These are phyloP conservation scores for Dactylorhiza incarnata DNA, from an alignment of 106 monocot species.

Conservation along the genomic window DNA sequence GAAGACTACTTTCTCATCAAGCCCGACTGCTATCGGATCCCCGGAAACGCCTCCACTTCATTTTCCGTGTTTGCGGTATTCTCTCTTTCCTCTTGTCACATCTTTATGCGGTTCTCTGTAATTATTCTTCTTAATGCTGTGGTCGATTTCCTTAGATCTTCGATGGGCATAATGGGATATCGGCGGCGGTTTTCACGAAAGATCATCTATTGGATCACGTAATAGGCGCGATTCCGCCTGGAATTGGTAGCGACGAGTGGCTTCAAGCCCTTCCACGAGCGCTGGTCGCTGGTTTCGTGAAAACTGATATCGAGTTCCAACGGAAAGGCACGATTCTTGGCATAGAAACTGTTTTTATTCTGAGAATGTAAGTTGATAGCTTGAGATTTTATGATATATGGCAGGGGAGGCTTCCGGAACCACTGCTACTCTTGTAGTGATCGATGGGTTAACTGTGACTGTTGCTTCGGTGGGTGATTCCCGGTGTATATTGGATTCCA, in stretches of 20 bases:
- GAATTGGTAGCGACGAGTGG: slow-evolving; percentile 67
- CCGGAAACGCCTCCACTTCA: slow-evolving; percentile 52
- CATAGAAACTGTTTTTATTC: neutral
- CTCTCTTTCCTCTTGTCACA: neutral
- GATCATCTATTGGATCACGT: slow-evolving; percentile 85
- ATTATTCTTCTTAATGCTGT: neutral
- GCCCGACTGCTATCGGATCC: slow-evolving; percentile 59
- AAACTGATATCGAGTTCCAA: slow-evolving; percentile 96
- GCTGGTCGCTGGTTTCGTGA: slow-evolving; percentile 87
- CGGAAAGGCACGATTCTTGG: slow-evolving; percentile 41
- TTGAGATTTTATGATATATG: slow-evolving; percentile 9
- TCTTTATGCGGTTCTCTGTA: neutral
- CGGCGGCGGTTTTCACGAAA: slow-evolving; percentile 81
- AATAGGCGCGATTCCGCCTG: slow-evolving; percentile 59
- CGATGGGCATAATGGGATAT: slow-evolving; percentile 96
- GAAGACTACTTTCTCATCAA: slow-evolving; percentile 83
- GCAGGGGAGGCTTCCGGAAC: slow-evolving; percentile 84
- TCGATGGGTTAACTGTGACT: slow-evolving; percentile 87
- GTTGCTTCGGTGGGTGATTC: slow-evolving; percentile 97
- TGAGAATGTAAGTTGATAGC: neutral
- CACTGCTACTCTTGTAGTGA: slow-evolving; percentile 80
- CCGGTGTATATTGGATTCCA: slow-evolving; percentile 80
- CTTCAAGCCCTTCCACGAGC: slow-evolving; percentile 75
- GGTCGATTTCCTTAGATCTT: slow-evolving; percentile 41
- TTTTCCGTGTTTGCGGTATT: slow-evolving; percentile 93